Evolutionary conservation across 257 asterid species (phyloP).

Genomic region (Paulownia fortunei): DNA sequence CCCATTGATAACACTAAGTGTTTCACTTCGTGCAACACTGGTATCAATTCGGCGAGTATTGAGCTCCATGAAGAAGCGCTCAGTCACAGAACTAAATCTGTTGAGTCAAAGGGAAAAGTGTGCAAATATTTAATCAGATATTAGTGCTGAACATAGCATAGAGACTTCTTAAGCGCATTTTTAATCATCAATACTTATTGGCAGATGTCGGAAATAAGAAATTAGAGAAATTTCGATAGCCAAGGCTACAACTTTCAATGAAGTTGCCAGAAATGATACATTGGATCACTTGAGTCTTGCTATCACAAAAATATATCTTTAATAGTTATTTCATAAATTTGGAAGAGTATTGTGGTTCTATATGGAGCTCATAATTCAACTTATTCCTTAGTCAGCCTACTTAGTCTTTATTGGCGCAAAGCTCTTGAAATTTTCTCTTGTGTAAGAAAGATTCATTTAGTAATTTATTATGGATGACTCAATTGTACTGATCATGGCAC

Average conservation of each 20-base stretch:
- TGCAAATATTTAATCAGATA: slow-evolving; percentile 27
- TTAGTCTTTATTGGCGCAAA: slow-evolving; percentile 4
- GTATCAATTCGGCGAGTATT: slow-evolving; percentile 95
- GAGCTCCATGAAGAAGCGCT: slow-evolving; percentile 98
- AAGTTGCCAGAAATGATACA: slow-evolving; percentile 7
- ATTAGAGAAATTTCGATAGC: slow-evolving; percentile 1
- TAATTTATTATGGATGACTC: background rate
- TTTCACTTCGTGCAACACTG: slow-evolving; percentile 92
- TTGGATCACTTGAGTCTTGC: slow-evolving; percentile 9
- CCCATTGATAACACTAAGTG: slow-evolving; percentile 94
- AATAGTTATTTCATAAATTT: background rate
- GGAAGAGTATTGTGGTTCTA: slow-evolving; percentile 7
- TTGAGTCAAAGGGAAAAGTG: slow-evolving; percentile 39
- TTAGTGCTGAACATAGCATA: slow-evolving; percentile 13
- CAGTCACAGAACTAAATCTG: slow-evolving; percentile 99
- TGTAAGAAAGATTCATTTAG: background rate
- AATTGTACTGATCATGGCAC: slow-evolving; percentile 21
- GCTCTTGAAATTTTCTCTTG: slow-evolving; percentile 4
- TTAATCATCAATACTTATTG: slow-evolving; percentile 21
- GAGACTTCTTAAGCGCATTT: slow-evolving; percentile 24
- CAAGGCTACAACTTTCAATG: slow-evolving; percentile 13
- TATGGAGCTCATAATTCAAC: background rate
- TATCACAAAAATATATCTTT: background rate
- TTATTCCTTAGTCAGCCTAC: background rate
- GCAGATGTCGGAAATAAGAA: slow-evolving; percentile 17